Conservation (phyloP, 2,329 filamentous ascomycete genomes). For the Coccinonectria pachysandricola region DNA sequence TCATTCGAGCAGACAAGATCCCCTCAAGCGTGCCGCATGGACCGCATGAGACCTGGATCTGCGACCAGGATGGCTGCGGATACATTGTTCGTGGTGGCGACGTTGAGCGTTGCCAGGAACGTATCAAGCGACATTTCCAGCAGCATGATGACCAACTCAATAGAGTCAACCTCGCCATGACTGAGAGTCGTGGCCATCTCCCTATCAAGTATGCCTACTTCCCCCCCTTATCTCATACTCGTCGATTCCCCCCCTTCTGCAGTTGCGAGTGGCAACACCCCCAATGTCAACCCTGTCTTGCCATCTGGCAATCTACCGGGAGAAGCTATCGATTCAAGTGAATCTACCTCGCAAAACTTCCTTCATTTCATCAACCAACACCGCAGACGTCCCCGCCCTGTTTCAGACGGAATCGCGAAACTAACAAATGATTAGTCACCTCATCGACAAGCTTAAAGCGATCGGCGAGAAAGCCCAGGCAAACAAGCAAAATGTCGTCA, state of each 20-base stretch:
- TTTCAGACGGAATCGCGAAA: constrained; percentile 18
- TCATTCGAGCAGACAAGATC: constrained; percentile 39
- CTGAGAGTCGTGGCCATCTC: constrained; percentile 45
- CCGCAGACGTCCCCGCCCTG: constrained; percentile 16
- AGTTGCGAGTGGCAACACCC: constrained; percentile 1
- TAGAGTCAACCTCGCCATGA: constrained; percentile 42
- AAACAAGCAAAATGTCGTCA: too few relatives aligned
- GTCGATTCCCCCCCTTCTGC: constrained; percentile 15
- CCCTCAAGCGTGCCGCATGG: constrained; percentile 41
- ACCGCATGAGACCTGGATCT: constrained; percentile 55
- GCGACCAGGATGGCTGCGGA: constrained; percentile 52
- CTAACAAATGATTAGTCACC: constrained; percentile 33
- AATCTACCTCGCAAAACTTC: constrained; percentile 13
- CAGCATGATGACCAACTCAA: constrained; percentile 47
- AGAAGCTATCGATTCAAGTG: constrained; percentile 10
- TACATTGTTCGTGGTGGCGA: constrained; percentile 55
- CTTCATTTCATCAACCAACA: constrained; percentile 16
- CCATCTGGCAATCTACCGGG: too few relatives aligned
- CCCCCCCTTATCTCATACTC: constrained; percentile 24
- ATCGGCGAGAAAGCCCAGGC: constrained; percentile 30
- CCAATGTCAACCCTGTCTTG: constrained; percentile 2
- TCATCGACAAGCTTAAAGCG: constrained; percentile 44
- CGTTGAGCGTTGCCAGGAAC: constrained; percentile 39
- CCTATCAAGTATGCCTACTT: constrained; percentile 44
- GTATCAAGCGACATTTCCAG: constrained; percentile 50